Conservation (phyloP, 2,329 filamentous ascomycete genomes). For the Ascochyta viciae-villosae region DNA sequence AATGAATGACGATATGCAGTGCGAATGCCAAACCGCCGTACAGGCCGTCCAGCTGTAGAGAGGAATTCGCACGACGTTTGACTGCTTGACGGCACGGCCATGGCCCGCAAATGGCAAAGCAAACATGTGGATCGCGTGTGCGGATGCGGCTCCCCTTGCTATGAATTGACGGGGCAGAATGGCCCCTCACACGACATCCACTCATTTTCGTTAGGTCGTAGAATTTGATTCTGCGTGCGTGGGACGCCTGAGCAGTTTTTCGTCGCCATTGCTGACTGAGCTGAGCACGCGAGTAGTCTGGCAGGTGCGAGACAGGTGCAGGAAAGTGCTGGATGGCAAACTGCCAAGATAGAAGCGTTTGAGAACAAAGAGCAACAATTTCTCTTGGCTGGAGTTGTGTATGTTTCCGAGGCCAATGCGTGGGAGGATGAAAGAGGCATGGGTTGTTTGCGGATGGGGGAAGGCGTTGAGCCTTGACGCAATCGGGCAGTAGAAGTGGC, state of each 20-base stretch:
- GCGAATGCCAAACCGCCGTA: neutral
- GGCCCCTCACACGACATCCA: constrained; percentile 3
- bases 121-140: constrained; percentile 5
- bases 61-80: constrained; percentile 2
- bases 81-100: neutral
- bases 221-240: neutral
- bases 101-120: constrained; percentile 2
- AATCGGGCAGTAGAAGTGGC: constrained; percentile 14
- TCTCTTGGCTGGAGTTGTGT: neutral
- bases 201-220: neutral
- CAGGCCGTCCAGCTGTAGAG: neutral
- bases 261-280: constrained; percentile 1
- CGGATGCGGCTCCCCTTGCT: constrained; percentile 8
- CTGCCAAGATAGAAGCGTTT: neutral
- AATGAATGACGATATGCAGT: too few species aligned
- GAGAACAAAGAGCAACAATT: neutral
- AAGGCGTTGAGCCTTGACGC: constrained; percentile 15
- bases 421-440: constrained; percentile 2
- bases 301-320: neutral
- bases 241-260: neutral
- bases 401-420: constrained; percentile 1
- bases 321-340: neutral
- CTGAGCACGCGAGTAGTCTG: neutral
- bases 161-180: constrained; percentile 1
- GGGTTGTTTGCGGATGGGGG: constrained; percentile 3